A percentile compares a stretch with the other conserved stretches of the same genome.
Conservation (phyloP, 495 filamentous ascomycete genomes). For the Lophiotrema nucula region DNA sequence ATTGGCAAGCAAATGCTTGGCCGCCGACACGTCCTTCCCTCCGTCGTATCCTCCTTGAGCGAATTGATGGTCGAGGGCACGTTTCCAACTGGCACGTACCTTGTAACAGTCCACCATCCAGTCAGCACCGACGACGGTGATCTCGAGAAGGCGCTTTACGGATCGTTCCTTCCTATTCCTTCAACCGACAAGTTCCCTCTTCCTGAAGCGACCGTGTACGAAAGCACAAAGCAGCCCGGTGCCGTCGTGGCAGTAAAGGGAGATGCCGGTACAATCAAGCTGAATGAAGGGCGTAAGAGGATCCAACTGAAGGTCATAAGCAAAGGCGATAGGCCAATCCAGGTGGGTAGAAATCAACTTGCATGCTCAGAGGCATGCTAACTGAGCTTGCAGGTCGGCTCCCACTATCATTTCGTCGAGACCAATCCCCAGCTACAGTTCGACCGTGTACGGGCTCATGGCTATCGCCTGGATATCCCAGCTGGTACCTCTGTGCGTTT, state of each 20-base stretch:
- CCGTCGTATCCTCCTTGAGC: slow-evolving; percentile 69
- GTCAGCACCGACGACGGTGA: slow-evolving; percentile 86
- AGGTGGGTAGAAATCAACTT: slow-evolving; percentile 50
- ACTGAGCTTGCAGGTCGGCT: slow-evolving; percentile 70
- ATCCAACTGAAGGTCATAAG: slow-evolving; percentile 76
- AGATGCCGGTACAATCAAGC: slow-evolving; percentile 53
- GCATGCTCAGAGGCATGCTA: not conserved
- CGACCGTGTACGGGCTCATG: slow-evolving; percentile 80
- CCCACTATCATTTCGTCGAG: slow-evolving; percentile 96
- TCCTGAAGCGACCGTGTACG: slow-evolving; percentile 60
- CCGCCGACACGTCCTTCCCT: slow-evolving; percentile 86
- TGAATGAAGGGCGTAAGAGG: slow-evolving; percentile 75
- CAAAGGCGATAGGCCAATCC: slow-evolving; percentile 87
- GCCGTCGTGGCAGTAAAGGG: slow-evolving; percentile 70
- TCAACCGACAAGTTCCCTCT: slow-evolving; percentile 59
- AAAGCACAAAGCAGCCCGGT: slow-evolving; percentile 68
- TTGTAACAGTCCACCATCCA: slow-evolving; percentile 92
- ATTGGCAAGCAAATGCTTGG: slow-evolving; percentile 90
- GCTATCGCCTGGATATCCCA: slow-evolving; percentile 83
- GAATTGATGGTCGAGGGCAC: slow-evolving; percentile 95
- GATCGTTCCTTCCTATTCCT: slow-evolving; percentile 86
- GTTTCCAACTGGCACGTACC: slow-evolving; percentile 84
- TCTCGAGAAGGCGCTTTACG: slow-evolving; percentile 81
- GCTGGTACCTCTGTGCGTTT: slow-evolving; percentile 93
- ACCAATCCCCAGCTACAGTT: slow-evolving; percentile 88